Base-by-base conservation (phyloP, 768 basidiomycete genomes). In the Lactarius sp. region DNA sequence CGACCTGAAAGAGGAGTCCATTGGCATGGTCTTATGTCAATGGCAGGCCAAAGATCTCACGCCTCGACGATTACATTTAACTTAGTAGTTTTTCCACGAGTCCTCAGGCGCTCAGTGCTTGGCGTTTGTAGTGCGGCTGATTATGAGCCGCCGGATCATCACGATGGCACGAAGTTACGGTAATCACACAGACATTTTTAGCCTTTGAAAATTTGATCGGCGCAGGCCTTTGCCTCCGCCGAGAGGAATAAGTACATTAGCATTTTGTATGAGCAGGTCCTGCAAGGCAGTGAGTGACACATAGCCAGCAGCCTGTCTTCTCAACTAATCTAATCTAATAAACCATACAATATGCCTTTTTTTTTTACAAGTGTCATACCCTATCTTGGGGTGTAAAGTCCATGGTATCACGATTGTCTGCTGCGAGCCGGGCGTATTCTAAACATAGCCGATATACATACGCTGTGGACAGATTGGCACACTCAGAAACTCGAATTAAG, bases 381-480 rank as follows among this genome's bases (percentile, higher is more conserved):
- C 34, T n/a, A 22, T 14, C 18, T 58, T 53, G 60, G 27, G 16
- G 16, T 36, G 42, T 51, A 64, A 74, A 80, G 56, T 65, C 70
- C 90, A 87, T 89, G 34, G 83, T 77, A 42, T 89, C 88, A 47
- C 94, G 81, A 74, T 96, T 90, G 70, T 97, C 93, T 10, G 87
- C 83, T 78, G 83, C 87, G 31, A 98, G 77, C 16, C 94, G 77
- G 37, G 88, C 93, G 79, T 93, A 98, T 73, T 97, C 94, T 50
- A 97, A 74, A 68, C 88, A 90, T 22, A 96, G 77, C 68, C 94
- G 80, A 74, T 91, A 96, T 6, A 94, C 86, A 72, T 96, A 94
- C 41, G 83, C 92, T 92, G 70, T 51, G n/a, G 69, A 39, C 49
- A 41, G 54, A 56, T 53, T 13, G 14, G 14, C 34, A 14, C n/a